Evolutionary conservation across 2,329 filamentous ascomycete genomes (phyloP), one percentile per base, ranked within the genome.

Genomic region (Trichoderma sp.): DNA sequence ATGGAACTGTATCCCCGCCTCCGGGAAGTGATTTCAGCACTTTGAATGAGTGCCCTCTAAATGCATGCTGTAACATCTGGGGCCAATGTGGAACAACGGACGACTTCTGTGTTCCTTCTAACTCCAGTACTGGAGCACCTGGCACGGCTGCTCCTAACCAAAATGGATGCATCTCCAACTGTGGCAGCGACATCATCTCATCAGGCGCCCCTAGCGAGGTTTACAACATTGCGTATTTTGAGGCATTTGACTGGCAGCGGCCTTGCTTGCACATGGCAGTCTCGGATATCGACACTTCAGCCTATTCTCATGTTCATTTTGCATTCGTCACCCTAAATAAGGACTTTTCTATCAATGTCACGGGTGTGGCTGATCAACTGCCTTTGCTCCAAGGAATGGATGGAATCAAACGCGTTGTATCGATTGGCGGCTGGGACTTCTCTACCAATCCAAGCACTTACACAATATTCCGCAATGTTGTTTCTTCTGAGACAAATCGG

Each of bases 51-150:
- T 81, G 79, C 30, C 77, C 76, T 2, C 72, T 80, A 0, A 78
- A 79, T 5, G 75, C 76, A 9, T 80, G 77, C 72, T 78, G 79
- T 72, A 74, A 83, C 71, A 77, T 79, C 51, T 84, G 80, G 79
- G 84, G 83, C 6, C 76, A 81, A 21, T 86, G 84, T 58, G 83
- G 83, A n/a, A 80, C 78, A 6, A 82, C 81, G 0, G 66, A 70
- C 0, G 82, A 82, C 8, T 84, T 83, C 73, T 86, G 83, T 75
- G 78, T 74, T 18, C 60, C 60, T 2, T 62, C 60, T 15, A 62
- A 62, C 21, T 62, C 60, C 7, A 62, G 60, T 34, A 62, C 60
- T 32, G 60, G 60, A 5, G 60, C 60, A 8, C 60, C 60, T 26
- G 60, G 57, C 11, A 61, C 57, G 8, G 57, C 57, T 6, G 57